Evolutionary conservation across 179 eudicot species (phyloP), one percentile per base, ranked within the genome.

Genomic region (Pouteria campechiana): DNA sequence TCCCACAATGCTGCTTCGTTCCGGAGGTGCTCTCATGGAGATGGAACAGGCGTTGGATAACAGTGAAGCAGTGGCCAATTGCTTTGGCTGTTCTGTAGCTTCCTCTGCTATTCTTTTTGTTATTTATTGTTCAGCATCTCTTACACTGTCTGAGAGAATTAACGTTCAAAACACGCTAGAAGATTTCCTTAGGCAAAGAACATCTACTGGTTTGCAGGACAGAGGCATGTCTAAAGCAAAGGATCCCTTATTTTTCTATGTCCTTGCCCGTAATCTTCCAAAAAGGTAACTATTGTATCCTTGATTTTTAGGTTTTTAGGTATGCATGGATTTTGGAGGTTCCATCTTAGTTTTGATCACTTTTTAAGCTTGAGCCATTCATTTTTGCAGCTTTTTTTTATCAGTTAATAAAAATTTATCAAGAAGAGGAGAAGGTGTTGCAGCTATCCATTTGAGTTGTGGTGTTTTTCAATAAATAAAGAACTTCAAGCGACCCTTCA

Each of bases 201-300:
- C 61, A 40, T 54, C 48, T 46, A 45, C 17, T 7, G 39, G 46
- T 64, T 57, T 60, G 39, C 60, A 55, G 27, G 39, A 50, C 43
- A 34, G 66, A 60, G 64, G 28, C 31, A 21, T 16, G 27, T 50
- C 64, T 36, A 32, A 47, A 29, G 66, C 66, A 35, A 54, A 50
- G 14, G 68, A 63, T 53, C 82, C 95, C 19, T 52, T 86, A 22
- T 31, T 75, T 45, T 60, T 90, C 43, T 86, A 68, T 53, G 61
- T 90, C 52, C 79, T 86, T 31, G 96, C 79, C 22, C 96, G 95
- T 48, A 82, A 77, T 58, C 70, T 86, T 20, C 98, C 98, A 24
- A 90, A 86, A 62, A 77, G 94, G 98, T 83, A 54, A 32, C 3
- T 3, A 1, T n/a, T 25, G n/a, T n/a, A n/a, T n/a, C n/a, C n/a